Base-by-base conservation (phyloP, 1,284 basidiomycete genomes). In the Schizophyllum amplum region DNA sequence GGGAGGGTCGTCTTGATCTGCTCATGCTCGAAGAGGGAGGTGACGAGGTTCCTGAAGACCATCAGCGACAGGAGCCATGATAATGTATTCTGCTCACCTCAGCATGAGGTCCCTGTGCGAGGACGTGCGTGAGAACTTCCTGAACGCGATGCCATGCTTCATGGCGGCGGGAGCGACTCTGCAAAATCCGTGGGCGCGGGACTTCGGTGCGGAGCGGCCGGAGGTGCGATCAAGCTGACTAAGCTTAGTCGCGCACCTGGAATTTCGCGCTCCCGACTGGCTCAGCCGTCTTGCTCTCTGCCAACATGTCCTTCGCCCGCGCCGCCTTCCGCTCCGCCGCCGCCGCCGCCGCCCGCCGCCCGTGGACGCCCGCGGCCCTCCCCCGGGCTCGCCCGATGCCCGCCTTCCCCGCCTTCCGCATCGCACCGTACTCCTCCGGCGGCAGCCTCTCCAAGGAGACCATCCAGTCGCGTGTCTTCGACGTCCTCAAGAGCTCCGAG, bases 1-100 rank as follows among this genome's bases (percentile, higher is more conserved):
- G 97, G 90, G 24, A 98, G 76, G 0, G 97, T 99, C 4, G 97
- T 99, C 69, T 90, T 90, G 70, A 99, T 96, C 67, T 93, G 89
- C 69, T 98, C 94, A 74, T 99, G 94, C 69, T 98, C 85, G 60
- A 99, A 82, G 52, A 99, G 81, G 15, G 94, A 95, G 20, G 94
- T 92, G 64, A 99, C 96, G 56, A 99, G 75, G 72, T 98, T 98
- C 63, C 95, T 94, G 49, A 24, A 53, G 59, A 33, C 61, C 57
- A 51, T 27, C 49, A 55, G 24, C 51, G 47, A 22, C 20, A 51
- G 50, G 47, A 4, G 27, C 52, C 53, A 52, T 26, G 9, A 55
- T 15, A 46, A 46, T 55, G 33, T 24, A 50, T 59, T n/a, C 23
- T n/a, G 24, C 51, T 47, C 64, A 94, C 92, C 92, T 79, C 58